A percentile compares a stretch with the other conserved stretches of the same genome.
These are phyloP conservation scores for Syzygium aromaticum DNA, from an alignment of 345 rosid species.

Conservation along the genomic window DNA sequence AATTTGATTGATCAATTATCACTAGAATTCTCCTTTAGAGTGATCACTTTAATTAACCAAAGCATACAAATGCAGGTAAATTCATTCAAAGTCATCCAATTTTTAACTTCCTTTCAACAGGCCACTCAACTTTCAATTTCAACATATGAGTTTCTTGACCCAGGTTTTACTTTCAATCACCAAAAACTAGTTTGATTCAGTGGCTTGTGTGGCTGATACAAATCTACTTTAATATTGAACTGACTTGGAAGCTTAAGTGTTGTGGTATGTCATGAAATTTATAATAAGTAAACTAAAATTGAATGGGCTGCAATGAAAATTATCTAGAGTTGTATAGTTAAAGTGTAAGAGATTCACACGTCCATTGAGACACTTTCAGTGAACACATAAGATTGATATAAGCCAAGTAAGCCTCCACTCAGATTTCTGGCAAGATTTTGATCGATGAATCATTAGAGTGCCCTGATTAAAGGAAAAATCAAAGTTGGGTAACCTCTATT, in stretches of 20 bases:
- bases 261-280: neutral
- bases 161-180: neutral
- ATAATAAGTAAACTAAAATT: neutral
- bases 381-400: neutral
- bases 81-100: neutral
- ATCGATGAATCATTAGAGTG: neutral
- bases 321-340: neutral
- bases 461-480: neutral
- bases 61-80: neutral
- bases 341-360: neutral
- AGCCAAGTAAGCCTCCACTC: neutral
- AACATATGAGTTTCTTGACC: neutral
- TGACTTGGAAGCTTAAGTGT: neutral
- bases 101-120: neutral
- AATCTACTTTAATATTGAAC: neutral
- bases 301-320: neutral
- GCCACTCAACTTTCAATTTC: neutral
- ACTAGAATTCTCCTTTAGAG: neutral
- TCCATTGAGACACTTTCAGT: neutral
- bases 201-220: neutral
- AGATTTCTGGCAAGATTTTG: neutral
- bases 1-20: neutral
- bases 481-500: neutral
- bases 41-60: fast-evolving
- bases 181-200: neutral